Conservation (phyloP, 2,329 filamentous ascomycete genomes). For the Alternaria conjuncta region DNA sequence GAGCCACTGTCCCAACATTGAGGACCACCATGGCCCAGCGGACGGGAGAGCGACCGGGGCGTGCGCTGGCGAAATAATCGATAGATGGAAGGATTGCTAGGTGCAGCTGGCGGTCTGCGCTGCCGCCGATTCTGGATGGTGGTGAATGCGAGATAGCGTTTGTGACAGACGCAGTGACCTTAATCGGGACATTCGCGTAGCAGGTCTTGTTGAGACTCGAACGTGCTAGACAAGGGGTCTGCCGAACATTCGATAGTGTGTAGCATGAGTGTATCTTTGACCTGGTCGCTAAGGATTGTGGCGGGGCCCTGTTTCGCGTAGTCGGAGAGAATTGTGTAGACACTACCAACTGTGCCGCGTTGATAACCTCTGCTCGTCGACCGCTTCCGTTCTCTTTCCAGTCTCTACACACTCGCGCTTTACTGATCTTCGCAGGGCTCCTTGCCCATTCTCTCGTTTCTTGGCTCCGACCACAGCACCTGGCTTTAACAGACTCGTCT, state of each 20-base stretch:
- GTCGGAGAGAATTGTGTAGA: conserved; percentile 12
- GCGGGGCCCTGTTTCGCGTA: conserved; percentile 4
- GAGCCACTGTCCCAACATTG: conserved; percentile 5
- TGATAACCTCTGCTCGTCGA: conserved; percentile 17
- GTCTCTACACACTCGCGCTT: conserved; percentile 6
- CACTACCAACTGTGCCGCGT: conserved; percentile 13
- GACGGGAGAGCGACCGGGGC: conserved; percentile 15
- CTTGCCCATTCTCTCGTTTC: conserved; percentile 15
- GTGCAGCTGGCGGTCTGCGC: conserved; percentile 2
- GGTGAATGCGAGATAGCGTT: conserved; percentile 8
- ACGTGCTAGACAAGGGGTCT: conserved; percentile 14
- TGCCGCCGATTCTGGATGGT: conserved; percentile 10
- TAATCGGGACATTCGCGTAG: conserved; percentile 6
- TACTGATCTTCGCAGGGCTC: conserved; percentile 12
- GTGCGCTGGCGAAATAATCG: conserved; percentile 1
- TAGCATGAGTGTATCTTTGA: conserved; percentile 15
- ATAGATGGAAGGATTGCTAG: conserved; percentile 8
- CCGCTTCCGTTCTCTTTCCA: conserved; percentile 7
- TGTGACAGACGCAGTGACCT: conserved; percentile 15
- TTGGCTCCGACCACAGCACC: neutral
- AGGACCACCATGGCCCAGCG: conserved; percentile 1
- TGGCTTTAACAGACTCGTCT: conserved; percentile 3
- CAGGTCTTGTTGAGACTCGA: conserved; percentile 13
- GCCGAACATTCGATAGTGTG: conserved; percentile 16
- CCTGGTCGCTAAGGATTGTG: conserved; percentile 11